Evolutionary conservation across 2,329 filamentous ascomycete species (phyloP).

Genomic region (Zymoseptoria ardabiliae): DNA sequence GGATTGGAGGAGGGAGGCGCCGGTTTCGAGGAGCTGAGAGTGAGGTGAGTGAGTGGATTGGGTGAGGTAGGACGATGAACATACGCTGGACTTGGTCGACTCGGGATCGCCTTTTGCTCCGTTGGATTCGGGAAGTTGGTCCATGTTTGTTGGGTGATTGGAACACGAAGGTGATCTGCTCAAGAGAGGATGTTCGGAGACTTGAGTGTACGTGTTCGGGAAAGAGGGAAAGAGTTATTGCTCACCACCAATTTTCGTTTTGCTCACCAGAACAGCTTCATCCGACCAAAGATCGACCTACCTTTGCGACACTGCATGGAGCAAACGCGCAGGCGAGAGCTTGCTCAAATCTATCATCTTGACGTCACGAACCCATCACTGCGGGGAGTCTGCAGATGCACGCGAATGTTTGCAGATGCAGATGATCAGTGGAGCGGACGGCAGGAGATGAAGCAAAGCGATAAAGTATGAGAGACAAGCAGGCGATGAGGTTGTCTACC

Average conservation of each 20-base stretch:
- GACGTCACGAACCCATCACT: neutral
- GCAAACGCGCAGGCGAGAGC: too few species aligned
- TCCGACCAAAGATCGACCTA: neutral
- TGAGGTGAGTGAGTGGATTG: neutral
- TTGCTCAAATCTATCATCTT: neutral
- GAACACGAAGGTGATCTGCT: neutral
- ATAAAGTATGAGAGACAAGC: neutral
- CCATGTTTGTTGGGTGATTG: slow-evolving; percentile 10
- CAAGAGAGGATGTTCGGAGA: too few species aligned
- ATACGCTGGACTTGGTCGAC: slow-evolving; percentile 42
- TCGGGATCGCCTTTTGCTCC: slow-evolving; percentile 44
- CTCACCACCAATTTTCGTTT: neutral
- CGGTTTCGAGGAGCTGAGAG: slow-evolving; percentile 37
- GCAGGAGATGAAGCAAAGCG: neutral
- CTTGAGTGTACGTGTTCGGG: too few species aligned
- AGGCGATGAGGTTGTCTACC: neutral
- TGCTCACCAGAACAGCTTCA: neutral
- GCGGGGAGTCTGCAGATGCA: neutral
- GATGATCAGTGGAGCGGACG: neutral
- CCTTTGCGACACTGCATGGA: neutral
- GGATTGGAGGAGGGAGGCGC: slow-evolving; percentile 53
- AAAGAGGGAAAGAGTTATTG: neutral
- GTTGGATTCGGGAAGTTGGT: slow-evolving; percentile 34
- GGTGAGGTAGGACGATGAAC: too few species aligned
- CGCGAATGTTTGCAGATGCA: neutral